phyloP scores from a whole-genome alignment of 2,329 filamentous ascomycete genomes.

The Paecilomyces variotii region DNA sequence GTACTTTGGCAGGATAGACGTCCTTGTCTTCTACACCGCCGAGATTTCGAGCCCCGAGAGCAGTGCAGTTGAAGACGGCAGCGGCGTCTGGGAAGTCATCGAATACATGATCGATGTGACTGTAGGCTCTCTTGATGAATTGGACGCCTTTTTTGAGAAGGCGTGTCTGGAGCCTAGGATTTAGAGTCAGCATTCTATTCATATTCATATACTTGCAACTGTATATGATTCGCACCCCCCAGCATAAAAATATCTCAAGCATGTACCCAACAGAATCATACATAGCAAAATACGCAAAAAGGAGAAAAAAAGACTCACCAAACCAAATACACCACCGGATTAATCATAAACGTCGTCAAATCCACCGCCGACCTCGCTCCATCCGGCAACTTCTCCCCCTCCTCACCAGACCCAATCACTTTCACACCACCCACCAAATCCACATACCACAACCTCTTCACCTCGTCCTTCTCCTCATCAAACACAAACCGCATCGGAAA shows the following conservation, averaged over 20 bases:
- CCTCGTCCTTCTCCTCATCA: conserved; percentile 1
- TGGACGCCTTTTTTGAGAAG: not conserved
- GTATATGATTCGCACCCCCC: too few relatives aligned
- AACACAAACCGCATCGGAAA: conserved; percentile 1
- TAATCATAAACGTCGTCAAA: conserved; percentile 4
- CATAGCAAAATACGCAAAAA: not conserved
- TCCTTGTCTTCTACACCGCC: conserved; percentile 1
- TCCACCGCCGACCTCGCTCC: conserved; percentile 1
- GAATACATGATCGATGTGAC: conserved; percentile 3
- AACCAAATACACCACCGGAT: conserved; percentile 1
- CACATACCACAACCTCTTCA: not conserved
- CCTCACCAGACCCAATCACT: not conserved
- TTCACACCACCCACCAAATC: conserved; percentile 1
- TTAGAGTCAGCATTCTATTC: not conserved
- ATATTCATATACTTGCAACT: not conserved
- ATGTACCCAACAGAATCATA: not conserved
- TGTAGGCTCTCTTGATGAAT: not conserved
- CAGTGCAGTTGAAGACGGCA: conserved; percentile 2
- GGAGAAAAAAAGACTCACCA: not conserved
- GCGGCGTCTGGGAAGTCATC: not conserved
- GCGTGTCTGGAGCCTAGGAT: not conserved
- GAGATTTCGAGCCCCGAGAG: conserved; percentile 1
- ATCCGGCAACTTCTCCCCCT: not conserved
- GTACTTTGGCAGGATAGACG: conserved; percentile 2
- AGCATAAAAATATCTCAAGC: too few relatives aligned